Percentiles rank a stretch among this genome's conserved stretches.
Conservation (phyloP, 2,329 filamentous ascomycete genomes). For the Rutstroemia sp. region DNA sequence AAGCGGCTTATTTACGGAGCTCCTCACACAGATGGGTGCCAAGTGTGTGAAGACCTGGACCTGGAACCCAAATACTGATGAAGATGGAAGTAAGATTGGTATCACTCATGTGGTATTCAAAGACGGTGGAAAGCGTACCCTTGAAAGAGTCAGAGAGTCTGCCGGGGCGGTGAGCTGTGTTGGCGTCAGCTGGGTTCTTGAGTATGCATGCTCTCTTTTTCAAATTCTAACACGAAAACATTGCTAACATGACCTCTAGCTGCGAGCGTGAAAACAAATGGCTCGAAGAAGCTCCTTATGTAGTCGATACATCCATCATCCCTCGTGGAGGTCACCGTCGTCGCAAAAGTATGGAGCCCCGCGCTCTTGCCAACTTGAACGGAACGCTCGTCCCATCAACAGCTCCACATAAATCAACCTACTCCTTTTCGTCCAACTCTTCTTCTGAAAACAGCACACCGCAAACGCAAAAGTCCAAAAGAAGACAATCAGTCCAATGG, state of each 20-base stretch:
- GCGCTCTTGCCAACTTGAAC: constrained; percentile 60
- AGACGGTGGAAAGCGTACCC: constrained; percentile 70
- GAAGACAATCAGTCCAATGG: constrained; percentile 29
- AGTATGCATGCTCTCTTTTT: constrained; percentile 49
- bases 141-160: constrained; percentile 71
- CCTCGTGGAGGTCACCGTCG: constrained; percentile 65
- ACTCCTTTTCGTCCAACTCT: constrained; percentile 28
- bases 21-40: constrained; percentile 76
- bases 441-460: constrained; percentile 23
- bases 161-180: constrained; percentile 76
- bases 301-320: constrained; percentile 58
- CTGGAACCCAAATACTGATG: constrained; percentile 47
- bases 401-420: constrained; percentile 23
- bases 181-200: constrained; percentile 80
- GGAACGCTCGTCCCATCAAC: constrained; percentile 47
- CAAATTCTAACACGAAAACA: constrained; percentile 17
- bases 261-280: constrained; percentile 71
- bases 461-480: constrained; percentile 22
- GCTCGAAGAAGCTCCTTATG: constrained; percentile 66
- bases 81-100: constrained; percentile 46
- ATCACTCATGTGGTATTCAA: constrained; percentile 91
- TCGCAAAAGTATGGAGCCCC: constrained; percentile 76
- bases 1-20: constrained; percentile 71
- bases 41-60: constrained; percentile 69
- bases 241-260: constrained; percentile 35